A percentile compares a stretch with the other conserved stretches of the same genome.
phyloP scores from a whole-genome alignment of 202 grass and related monocot genomes.

The Hordeum pubiflorum region DNA sequence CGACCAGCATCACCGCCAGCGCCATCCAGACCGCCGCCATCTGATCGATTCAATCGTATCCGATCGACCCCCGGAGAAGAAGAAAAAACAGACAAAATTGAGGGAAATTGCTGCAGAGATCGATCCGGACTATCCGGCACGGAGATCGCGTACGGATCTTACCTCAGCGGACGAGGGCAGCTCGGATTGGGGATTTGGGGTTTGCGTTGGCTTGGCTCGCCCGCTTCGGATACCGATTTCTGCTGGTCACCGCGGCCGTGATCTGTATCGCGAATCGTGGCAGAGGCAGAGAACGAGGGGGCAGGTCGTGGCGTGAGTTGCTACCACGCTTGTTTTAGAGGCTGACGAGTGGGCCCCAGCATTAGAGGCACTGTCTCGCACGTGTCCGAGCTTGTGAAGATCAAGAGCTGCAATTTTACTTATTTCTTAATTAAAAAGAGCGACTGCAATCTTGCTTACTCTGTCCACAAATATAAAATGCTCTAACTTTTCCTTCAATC shows the following conservation, averaged over 20 bases:
- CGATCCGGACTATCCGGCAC: not conserved
- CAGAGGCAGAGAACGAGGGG: not conserved
- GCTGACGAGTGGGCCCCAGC: not conserved
- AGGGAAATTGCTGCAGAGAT: not conserved
- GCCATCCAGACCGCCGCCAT: constrained; percentile 43
- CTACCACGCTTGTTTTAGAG: not conserved
- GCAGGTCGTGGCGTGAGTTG: not conserved
- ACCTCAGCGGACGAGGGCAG: constrained; percentile 19
- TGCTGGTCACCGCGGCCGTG: constrained; percentile 5
- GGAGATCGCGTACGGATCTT: not conserved
- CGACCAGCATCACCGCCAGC: constrained; percentile 29
- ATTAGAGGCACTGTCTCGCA: not conserved
- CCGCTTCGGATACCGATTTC: not conserved
- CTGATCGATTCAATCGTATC: constrained; percentile 17
- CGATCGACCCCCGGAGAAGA: not conserved
- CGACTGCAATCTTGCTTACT: too few relatives aligned
- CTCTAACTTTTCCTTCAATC: too few relatives aligned
- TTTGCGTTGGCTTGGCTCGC: not conserved
- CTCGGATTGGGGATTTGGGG: constrained; percentile 7
- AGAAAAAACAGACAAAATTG: not conserved
- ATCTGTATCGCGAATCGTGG: constrained; percentile 8
- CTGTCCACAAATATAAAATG: too few relatives aligned
- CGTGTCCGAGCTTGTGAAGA: not conserved
- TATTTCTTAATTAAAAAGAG: too few relatives aligned
- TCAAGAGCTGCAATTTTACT: too few relatives aligned